Percentiles rank a stretch among this genome's conserved stretches.
Evolutionary conservation across 176 grass and related monocot genomes (phyloP).

Genomic region (Poa annua): DNA sequence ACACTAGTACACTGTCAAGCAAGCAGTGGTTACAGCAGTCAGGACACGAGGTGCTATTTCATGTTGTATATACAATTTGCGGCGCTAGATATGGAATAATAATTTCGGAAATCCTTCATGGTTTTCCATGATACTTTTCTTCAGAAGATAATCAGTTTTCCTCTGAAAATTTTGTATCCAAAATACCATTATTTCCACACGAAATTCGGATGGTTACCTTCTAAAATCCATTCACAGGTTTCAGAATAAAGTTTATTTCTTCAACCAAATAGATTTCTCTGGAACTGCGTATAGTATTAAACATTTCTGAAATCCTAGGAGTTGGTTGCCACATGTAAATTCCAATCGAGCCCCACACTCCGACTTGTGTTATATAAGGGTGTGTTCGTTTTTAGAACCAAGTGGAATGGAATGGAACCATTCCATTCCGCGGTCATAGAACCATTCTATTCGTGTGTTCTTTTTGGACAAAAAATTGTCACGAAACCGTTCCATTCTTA

Average conservation of each 20-base stretch:
- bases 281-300: neutral
- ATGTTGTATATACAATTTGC: neutral
- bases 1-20: neutral
- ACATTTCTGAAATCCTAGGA: neutral
- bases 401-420: no score
- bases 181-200: neutral
- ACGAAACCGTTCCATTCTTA: no score
- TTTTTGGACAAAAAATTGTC: no score
- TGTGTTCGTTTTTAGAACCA: no score
- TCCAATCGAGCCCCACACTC: neutral
- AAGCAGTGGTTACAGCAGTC: neutral
- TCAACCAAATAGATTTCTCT: neutral
- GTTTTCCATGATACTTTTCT: no score
- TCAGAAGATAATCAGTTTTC: no score
- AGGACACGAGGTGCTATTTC: neutral
- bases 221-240: neutral
- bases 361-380: conserved; percentile 44
- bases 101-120: neutral
- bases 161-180: no score
- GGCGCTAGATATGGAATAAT: neutral
- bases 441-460: no score
- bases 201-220: neutral
- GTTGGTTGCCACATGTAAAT: conserved; percentile 18
- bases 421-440: no score
- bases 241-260: no score